A percentile compares a stretch with the other conserved stretches of the same genome.
phyloP scores from a whole-genome alignment of 257 asterid genomes.

The Ehretia macrophylla region DNA sequence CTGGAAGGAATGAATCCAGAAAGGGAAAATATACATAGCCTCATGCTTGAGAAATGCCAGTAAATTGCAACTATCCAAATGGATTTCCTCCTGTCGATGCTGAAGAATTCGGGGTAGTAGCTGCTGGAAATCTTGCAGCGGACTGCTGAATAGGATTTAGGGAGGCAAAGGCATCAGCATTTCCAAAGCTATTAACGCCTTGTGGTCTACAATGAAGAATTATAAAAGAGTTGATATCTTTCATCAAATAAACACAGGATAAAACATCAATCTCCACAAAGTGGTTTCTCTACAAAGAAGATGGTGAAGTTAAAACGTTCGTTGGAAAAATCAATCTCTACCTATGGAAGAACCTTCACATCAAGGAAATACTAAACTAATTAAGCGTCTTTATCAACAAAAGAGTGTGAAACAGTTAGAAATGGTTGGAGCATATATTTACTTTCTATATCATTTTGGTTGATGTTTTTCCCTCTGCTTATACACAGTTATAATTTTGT shows the following conservation, averaged over 20 bases:
- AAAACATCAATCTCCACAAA: background rate
- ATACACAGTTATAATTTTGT: background rate
- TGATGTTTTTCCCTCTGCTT: no score
- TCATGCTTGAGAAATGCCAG: background rate
- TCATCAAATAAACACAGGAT: background rate
- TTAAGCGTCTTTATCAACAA: no score
- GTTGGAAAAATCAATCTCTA: no score
- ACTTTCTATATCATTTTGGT: no score
- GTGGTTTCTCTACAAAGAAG: no score
- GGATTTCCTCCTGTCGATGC: conserved; percentile 61
- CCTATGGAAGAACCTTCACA: no score
- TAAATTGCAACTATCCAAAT: conserved; percentile 47
- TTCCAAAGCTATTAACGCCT: conserved; percentile 30
- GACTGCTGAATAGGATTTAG: conserved; percentile 41
- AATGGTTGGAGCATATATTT: no score
- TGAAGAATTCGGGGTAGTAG: conserved; percentile 27
- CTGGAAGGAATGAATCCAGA: no score
- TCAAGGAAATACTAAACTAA: no score
- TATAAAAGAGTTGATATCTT: background rate
- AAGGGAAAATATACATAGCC: background rate
- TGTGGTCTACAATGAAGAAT: conserved; percentile 44
- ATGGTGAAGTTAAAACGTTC: no score
- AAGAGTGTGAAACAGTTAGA: no score
- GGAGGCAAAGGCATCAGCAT: conserved; percentile 49
- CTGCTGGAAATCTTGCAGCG: conserved; percentile 14